Conservation (phyloP, 495 filamentous ascomycete species). For the Podospora australis region DNA sequence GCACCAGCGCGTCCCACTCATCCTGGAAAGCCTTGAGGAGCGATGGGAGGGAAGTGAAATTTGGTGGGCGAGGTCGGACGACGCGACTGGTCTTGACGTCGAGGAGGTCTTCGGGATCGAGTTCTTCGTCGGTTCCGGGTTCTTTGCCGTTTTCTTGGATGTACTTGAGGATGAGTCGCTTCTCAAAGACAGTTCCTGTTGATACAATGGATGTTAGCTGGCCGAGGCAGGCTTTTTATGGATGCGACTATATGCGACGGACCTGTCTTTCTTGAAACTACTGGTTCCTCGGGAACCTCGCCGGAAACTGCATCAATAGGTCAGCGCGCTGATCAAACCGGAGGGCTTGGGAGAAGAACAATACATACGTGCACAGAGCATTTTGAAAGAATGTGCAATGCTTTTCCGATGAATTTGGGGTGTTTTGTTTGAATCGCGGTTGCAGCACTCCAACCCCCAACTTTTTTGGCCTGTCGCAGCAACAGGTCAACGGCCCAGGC, state of each 20-base stretch:
- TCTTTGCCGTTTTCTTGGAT: conserved; percentile 92
- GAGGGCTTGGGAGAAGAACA: too few species aligned
- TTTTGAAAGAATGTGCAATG: conserved; percentile 22
- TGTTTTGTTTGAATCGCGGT: conserved; percentile 3
- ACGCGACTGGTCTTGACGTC: conserved; percentile 75
- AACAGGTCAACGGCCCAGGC: too few species aligned
- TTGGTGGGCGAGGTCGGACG: conserved; percentile 84
- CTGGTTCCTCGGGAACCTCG: conserved; percentile 91
- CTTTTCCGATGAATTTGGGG: not conserved
- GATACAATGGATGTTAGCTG: conserved; percentile 14
- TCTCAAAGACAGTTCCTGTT: conserved; percentile 86
- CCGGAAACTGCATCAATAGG: conserved; percentile 66
- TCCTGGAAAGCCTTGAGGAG: conserved; percentile 94
- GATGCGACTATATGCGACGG: conserved; percentile 29
- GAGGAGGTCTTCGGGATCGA: conserved; percentile 79
- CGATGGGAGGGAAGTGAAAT: conserved; percentile 94
- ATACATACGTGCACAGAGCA: conserved; percentile 72
- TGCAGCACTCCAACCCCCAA: conserved; percentile 6
- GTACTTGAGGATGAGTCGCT: conserved; percentile 89
- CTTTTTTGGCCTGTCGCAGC: conserved; percentile 17
- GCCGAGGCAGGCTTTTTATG: not conserved
- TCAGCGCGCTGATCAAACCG: conserved; percentile 12
- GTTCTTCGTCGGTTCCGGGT: conserved; percentile 83
- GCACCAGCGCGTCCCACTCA: conserved; percentile 91
- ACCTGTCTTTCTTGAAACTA: conserved; percentile 92